phyloP scores from a whole-genome alignment of 441 rosid genomes.

The Populus hybrid region DNA sequence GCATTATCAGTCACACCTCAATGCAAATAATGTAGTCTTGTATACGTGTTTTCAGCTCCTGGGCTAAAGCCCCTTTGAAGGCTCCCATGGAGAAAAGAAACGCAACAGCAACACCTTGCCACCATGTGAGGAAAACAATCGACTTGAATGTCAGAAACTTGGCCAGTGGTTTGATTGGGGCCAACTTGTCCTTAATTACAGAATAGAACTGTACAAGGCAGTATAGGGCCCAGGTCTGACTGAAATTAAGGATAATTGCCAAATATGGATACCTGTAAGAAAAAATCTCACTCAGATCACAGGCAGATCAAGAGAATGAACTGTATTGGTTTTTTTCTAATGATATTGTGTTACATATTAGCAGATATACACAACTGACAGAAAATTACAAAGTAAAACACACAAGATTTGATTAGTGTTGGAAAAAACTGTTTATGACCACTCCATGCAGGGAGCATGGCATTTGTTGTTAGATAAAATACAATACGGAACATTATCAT shows the following conservation, averaged over 20 bases:
- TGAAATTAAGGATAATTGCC: constrained; percentile 92
- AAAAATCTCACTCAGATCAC: constrained; percentile 16
- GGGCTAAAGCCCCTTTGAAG: constrained; percentile 82
- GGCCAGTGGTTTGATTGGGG: constrained; percentile 88
- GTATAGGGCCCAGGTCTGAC: constrained; percentile 95
- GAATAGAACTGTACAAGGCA: constrained; percentile 95
- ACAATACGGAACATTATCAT: not conserved
- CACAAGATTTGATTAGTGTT: not conserved
- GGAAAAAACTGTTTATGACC: not conserved
- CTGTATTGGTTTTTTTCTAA: not conserved
- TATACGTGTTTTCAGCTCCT: constrained; percentile 79
- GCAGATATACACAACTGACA: not conserved
- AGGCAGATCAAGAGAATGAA: not conserved
- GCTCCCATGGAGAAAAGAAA: constrained; percentile 90
- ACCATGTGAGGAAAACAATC: constrained; percentile 95
- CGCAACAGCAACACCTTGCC: constrained; percentile 95
- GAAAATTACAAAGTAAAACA: not conserved
- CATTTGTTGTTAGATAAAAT: not conserved
- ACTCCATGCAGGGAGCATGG: not conserved
- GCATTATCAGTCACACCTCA: constrained; percentile 46
- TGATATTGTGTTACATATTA: not conserved
- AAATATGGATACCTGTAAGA: constrained; percentile 82
- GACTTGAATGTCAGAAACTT: constrained; percentile 93
- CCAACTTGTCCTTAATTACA: constrained; percentile 77
- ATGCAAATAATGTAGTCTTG: constrained; percentile 96